These are phyloP conservation scores for Psilocybe mexicana DNA, from an alignment of 1,284 basidiomycete species.

Conservation along the genomic window DNA sequence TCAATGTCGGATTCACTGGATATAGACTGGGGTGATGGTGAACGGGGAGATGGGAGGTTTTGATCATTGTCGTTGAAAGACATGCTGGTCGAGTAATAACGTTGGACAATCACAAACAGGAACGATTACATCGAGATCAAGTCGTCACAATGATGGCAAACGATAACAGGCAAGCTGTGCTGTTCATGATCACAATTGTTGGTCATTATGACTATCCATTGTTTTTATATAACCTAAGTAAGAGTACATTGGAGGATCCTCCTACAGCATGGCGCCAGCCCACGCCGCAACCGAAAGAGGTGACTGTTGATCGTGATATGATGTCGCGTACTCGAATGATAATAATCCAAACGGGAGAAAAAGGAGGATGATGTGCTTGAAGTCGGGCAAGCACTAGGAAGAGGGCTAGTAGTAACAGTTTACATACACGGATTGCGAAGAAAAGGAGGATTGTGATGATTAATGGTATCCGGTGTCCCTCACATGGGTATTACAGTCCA, in stretches of 20 bases:
- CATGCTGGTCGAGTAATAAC: slow-evolving; percentile 6
- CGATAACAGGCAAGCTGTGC: too few relatives aligned
- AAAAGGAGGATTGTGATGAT: slow-evolving; percentile 7
- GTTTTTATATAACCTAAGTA: background rate
- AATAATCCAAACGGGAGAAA: slow-evolving; percentile 3
- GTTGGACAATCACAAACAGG: too few relatives aligned
- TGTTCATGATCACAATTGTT: too few relatives aligned
- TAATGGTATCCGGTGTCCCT: slow-evolving; percentile 16
- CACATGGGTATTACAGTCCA: slow-evolving; percentile 12
- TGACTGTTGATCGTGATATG: background rate
- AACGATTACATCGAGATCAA: too few relatives aligned
- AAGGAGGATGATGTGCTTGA: background rate
- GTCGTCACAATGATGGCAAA: too few relatives aligned
- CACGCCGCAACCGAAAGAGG: slow-evolving; percentile 1
- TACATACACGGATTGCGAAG: slow-evolving; percentile 4
- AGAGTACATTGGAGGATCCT: slow-evolving; percentile 7
- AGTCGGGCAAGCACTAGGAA: slow-evolving; percentile 7
- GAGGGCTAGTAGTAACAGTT: background rate
- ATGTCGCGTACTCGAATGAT: slow-evolving; percentile 7
- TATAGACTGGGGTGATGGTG: slow-evolving; percentile 9
- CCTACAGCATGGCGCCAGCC: slow-evolving; percentile 9
- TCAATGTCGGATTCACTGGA: slow-evolving; percentile 24
- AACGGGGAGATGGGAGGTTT: slow-evolving; percentile 13
- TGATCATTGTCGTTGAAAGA: slow-evolving; percentile 1
- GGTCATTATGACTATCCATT: too few relatives aligned